A percentile compares a stretch with the other conserved stretches of the same genome.
Evolutionary conservation across 139 green algal species (phyloP).

Genomic region (Edaphochlamys debaryana): DNA sequence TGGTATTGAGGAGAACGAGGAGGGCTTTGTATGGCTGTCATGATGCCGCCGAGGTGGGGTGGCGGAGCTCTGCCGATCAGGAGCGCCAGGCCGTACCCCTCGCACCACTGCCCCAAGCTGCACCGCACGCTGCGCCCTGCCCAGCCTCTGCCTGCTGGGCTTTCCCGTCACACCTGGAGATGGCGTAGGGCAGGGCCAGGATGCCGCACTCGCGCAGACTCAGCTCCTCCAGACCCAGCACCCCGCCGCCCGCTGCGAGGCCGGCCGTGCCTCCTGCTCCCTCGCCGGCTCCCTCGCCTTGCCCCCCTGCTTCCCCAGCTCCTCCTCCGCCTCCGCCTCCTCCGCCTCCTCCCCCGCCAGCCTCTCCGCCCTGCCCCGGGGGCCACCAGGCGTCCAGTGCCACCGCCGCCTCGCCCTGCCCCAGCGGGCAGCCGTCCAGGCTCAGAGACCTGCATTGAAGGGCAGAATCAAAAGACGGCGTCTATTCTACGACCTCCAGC

Average conservation of each 20-base stretch:
- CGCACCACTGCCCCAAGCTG: too few relatives aligned
- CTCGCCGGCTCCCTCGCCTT: neutral
- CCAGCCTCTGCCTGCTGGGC: too few relatives aligned
- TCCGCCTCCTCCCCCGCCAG: neutral
- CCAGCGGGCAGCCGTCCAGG: constrained; percentile 24
- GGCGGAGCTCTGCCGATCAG: too few relatives aligned
- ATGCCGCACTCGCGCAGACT: constrained; percentile 18
- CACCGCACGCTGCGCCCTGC: too few relatives aligned
- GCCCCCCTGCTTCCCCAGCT: neutral
- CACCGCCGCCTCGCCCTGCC: neutral
- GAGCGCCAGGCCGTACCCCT: too few relatives aligned
- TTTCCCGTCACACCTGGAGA: neutral
- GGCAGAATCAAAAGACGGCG: too few relatives aligned
- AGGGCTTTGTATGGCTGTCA: too few relatives aligned
- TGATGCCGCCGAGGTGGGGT: too few relatives aligned
- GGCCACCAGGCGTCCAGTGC: constrained; percentile 23
- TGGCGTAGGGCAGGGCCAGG: constrained; percentile 19
- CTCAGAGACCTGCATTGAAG: too few relatives aligned
- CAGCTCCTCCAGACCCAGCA: constrained; percentile 28
- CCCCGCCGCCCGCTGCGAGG: neutral
- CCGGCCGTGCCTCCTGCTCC: too few relatives aligned
- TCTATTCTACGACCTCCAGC: too few relatives aligned
- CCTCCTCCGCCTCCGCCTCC: neutral
- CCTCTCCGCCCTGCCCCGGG: neutral
- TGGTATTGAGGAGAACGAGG: too few relatives aligned